Evolutionary conservation across 2,329 filamentous ascomycete species (phyloP).

Genomic region (Byssothecium circinans): DNA sequence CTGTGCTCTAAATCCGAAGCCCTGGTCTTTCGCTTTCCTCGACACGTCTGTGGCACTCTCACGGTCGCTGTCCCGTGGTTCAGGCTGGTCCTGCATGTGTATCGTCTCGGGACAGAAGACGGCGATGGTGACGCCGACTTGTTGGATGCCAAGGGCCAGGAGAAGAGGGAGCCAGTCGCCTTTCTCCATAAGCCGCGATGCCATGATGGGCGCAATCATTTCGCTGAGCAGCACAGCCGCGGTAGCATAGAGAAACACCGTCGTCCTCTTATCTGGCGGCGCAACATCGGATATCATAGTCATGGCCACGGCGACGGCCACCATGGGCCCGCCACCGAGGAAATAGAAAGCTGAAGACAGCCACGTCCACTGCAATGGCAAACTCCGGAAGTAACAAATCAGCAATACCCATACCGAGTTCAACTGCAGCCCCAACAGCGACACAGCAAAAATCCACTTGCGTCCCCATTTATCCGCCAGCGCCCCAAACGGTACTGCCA

Average conservation of each 20-base stretch:
- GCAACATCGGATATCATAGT: slow-evolving; percentile 57
- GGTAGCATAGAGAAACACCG: slow-evolving; percentile 31
- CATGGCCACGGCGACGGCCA: slow-evolving; percentile 51
- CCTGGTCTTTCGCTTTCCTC: slow-evolving; percentile 15
- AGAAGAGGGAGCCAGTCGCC: slow-evolving; percentile 39
- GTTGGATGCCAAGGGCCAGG: slow-evolving; percentile 33
- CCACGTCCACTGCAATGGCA: slow-evolving; percentile 54
- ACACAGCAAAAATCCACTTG: slow-evolving; percentile 49
- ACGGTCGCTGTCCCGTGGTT: slow-evolving; percentile 20
- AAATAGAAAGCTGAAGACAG: slow-evolving; percentile 50
- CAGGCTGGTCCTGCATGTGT: slow-evolving; percentile 37
- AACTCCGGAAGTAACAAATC: slow-evolving; percentile 38
- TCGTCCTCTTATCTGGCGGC: slow-evolving; percentile 47
- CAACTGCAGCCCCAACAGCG: slow-evolving; percentile 47
- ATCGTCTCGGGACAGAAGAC: slow-evolving; percentile 39
- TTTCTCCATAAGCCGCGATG: slow-evolving; percentile 35
- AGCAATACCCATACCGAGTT: slow-evolving; percentile 35
- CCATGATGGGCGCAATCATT: slow-evolving; percentile 38
- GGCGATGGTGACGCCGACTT: slow-evolving; percentile 27
- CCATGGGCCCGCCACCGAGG: slow-evolving; percentile 52
- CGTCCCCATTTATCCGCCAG: slow-evolving; percentile 53
- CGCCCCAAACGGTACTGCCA: slow-evolving; percentile 54
- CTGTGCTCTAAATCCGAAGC: slow-evolving; percentile 31
- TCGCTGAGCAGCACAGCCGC: slow-evolving; percentile 38
- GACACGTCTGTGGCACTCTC: slow-evolving; percentile 20